These are phyloP conservation scores for Aspergillus homomorphus DNA, from an alignment of 495 filamentous ascomycete genomes.

Conservation along the genomic window DNA sequence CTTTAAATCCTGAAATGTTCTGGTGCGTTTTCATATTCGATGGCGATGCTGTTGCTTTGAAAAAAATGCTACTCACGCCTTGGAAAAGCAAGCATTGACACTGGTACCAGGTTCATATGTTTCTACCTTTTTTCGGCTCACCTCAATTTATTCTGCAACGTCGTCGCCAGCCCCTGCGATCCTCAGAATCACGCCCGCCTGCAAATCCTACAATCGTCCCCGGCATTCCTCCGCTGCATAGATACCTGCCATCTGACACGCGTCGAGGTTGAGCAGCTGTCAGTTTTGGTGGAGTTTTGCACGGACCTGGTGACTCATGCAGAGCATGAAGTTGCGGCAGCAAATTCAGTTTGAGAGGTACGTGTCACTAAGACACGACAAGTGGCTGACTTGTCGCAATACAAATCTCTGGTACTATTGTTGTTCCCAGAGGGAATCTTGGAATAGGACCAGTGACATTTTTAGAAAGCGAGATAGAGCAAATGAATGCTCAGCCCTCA, in stretches of 20 bases:
- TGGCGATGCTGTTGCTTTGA: not conserved
- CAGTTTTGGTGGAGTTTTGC: not conserved
- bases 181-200: not conserved
- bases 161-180: not conserved
- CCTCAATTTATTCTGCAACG: not conserved
- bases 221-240: not conserved
- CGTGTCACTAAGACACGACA: too few relatives aligned
- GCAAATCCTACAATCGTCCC: not conserved
- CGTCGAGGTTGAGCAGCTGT: not conserved
- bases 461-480: too few relatives aligned
- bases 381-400: too few relatives aligned
- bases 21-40: not conserved
- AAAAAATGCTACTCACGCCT: too few relatives aligned
- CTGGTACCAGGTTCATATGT: not conserved
- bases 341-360: too few relatives aligned
- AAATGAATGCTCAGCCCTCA: too few relatives aligned
- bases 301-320: not conserved
- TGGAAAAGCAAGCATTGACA: too few relatives aligned
- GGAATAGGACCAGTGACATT: too few relatives aligned
- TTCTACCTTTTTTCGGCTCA: constrained; percentile 1
- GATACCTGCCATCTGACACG: not conserved
- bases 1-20: not conserved
- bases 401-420: too few relatives aligned
- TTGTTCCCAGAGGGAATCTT: too few relatives aligned
- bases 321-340: not conserved